Evolutionary conservation across 2,329 filamentous ascomycete species (phyloP).

Genomic region (Coniochaeta sp.): DNA sequence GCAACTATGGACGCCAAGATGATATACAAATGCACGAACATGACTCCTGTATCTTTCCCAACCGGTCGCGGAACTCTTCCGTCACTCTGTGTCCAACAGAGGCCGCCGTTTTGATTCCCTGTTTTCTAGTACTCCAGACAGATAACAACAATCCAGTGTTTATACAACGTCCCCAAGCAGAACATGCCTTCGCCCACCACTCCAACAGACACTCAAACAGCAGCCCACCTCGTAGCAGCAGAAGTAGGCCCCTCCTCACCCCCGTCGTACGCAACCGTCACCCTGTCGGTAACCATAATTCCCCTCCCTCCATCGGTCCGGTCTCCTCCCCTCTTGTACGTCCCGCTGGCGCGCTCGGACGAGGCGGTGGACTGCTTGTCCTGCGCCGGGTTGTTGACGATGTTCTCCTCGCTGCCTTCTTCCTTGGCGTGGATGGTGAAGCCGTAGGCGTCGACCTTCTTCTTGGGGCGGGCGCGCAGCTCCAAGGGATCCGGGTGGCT

Average conservation of each 20-base stretch:
- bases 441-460: conserved; percentile 3
- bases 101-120: too few relatives aligned
- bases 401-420: conserved; percentile 3
- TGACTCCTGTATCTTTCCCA: too few relatives aligned
- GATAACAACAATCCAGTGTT: too few relatives aligned
- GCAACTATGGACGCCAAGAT: too few relatives aligned
- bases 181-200: too few relatives aligned
- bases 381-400: background rate
- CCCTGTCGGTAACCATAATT: background rate
- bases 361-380: background rate
- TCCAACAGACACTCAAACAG: conserved; percentile 2
- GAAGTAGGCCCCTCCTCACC: conserved; percentile 1
- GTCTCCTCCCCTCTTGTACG: too few relatives aligned
- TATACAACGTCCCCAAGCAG: too few relatives aligned
- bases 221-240: background rate
- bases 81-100: too few relatives aligned
- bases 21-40: too few relatives aligned
- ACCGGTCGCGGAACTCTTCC: too few relatives aligned
- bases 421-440: conserved; percentile 4
- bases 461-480: background rate
- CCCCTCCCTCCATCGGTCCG: background rate
- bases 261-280: background rate
- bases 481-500: background rate
- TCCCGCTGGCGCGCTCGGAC: background rate
- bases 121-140: too few relatives aligned